These are phyloP conservation scores for Echium plantagineum DNA, from an alignment of 257 asterid genomes.

Conservation along the genomic window DNA sequence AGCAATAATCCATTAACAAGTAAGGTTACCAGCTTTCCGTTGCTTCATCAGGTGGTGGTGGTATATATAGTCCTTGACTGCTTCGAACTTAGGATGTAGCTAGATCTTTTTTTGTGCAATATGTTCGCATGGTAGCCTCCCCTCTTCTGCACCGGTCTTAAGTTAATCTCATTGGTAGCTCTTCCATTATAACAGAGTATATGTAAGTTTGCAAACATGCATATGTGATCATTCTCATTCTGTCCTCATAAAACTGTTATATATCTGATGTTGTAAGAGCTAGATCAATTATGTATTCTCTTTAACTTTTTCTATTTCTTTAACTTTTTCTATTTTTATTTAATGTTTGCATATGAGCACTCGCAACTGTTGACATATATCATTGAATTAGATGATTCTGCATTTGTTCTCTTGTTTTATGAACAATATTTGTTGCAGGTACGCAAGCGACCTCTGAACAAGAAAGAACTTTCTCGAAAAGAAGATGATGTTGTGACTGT, in stretches of 20 bases:
- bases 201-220: not conserved
- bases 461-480: constrained; percentile 76
- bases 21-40: too few species aligned
- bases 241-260: not conserved
- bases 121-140: too few species aligned
- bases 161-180: too few species aligned
- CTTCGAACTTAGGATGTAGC: not conserved
- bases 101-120: too few species aligned
- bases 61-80: not conserved
- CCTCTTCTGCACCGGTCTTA: too few species aligned
- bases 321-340: too few species aligned
- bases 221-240: not conserved
- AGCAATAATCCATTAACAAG: not conserved
- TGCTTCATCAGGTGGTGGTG: too few species aligned
- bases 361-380: not conserved
- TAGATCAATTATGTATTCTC: not conserved
- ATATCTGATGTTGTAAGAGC: not conserved
- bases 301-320: too few species aligned
- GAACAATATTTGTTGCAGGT: constrained; percentile 36
- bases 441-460: constrained; percentile 94
- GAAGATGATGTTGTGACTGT: constrained; percentile 90
- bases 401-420: not conserved
- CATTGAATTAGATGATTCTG: not conserved
- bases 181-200: too few species aligned
- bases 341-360: too few species aligned